A percentile compares a stretch with the other conserved stretches of the same genome.
phyloP scores from a whole-genome alignment of 2,329 filamentous ascomycete genomes.

The Colletotrichum ledebouriae region DNA sequence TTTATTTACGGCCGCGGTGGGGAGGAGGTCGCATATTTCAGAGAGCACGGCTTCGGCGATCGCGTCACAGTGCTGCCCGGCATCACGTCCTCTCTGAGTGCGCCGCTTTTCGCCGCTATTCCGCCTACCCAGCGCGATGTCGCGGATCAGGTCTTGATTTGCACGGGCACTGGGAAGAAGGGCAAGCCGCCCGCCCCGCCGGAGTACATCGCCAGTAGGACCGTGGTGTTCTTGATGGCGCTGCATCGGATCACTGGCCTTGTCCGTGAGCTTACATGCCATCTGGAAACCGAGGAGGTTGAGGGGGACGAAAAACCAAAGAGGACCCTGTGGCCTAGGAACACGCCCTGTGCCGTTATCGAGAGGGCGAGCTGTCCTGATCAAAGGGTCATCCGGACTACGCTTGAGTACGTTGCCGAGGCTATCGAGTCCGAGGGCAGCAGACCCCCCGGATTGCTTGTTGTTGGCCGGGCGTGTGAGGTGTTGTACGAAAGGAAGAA shows the following conservation, averaged over 20 bases:
- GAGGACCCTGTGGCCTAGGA: slow-evolving; percentile 74
- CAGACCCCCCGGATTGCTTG: slow-evolving; percentile 87
- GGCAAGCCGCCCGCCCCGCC: slow-evolving; percentile 87
- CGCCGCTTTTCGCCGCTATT: slow-evolving; percentile 88
- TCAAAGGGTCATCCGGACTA: slow-evolving; percentile 92
- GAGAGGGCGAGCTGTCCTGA: slow-evolving; percentile 95
- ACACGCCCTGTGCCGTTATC: slow-evolving; percentile 91
- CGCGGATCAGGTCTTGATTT: slow-evolving; percentile 94
- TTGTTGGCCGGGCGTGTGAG: slow-evolving; percentile 87
- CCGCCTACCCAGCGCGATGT: slow-evolving; percentile 91
- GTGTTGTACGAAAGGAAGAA: slow-evolving; percentile 73
- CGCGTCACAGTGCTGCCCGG: slow-evolving; percentile 82
- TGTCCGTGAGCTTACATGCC: slow-evolving; percentile 75
- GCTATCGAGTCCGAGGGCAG: slow-evolving; percentile 93
- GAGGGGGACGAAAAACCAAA: slow-evolving; percentile 46
- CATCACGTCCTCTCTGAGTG: slow-evolving; percentile 88
- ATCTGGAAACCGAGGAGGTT: slow-evolving; percentile 50
- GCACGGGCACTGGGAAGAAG: slow-evolving; percentile 94
- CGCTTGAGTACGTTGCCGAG: slow-evolving; percentile 80
- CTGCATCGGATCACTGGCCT: slow-evolving; percentile 85
- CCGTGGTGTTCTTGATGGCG: slow-evolving; percentile 95
- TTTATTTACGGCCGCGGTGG: slow-evolving; percentile 96
- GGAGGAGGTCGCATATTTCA: slow-evolving; percentile 91
- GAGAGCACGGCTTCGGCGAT: slow-evolving; percentile 75
- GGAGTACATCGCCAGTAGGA: slow-evolving; percentile 80